Base-by-base conservation (phyloP, 2,329 filamentous ascomycete species). In the Pseudocercospora vitis region DNA sequence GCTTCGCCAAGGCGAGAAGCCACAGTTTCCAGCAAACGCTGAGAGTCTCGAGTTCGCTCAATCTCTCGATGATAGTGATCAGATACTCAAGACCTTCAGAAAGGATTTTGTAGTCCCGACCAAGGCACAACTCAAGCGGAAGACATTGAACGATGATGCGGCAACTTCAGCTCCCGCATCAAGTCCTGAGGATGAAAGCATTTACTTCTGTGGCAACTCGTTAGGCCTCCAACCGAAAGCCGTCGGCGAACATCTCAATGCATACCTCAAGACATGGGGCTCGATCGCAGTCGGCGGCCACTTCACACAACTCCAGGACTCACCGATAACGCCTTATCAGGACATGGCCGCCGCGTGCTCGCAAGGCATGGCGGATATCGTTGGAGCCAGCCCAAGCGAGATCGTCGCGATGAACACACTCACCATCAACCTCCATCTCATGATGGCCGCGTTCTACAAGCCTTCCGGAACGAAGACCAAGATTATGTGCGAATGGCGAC, bases 131-230 rank as follows among this genome's bases (percentile, higher is more conserved):
- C 71, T 92, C 47, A 85, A 81, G 68, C 81, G 86, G 59, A 85
- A 77, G 60, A 81, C 78, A 0, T 69, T 88, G 3, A 65, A 53
- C 62, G 65, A 62, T 44, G 50, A 61, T 31, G 51, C 35, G 3
- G 35, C 60, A n/a, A 63, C 61, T 21, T 28, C 45, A 23, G 49
- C 56, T 3, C 45, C 50, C 1, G 60, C 63, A 18, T 48, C 55
- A 14, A 52, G 49, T 12, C 40, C 56, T 7, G 52, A 62, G 16
- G 74, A 77, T 19, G 73, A 76, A 44, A 81, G 79, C 56, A 85
- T 90, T 56, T 96, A 96, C 72, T 85, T 96, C 62, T 91, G 89
- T 61, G 91, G 91, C 50, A 95, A 96, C 74, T 95, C 90, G 0
- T 79, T 96, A 1, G 91, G 91, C 26, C 81, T 91, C 4, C 91